Conservation (phyloP, 108 stramenopile species). For the Skeletonema costatum region DNA sequence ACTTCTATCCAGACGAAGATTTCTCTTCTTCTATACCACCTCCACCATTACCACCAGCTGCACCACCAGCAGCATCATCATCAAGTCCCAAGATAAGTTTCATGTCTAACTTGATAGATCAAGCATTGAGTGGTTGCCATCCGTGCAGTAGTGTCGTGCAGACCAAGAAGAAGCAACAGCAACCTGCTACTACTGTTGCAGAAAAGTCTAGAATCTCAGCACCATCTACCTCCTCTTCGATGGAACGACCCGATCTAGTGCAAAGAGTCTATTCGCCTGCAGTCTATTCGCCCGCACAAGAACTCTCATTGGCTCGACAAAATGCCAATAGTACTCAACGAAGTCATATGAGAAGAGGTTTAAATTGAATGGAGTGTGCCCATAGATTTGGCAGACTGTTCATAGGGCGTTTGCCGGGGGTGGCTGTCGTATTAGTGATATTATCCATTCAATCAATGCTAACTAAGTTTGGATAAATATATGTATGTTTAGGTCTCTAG, state of each 20-base stretch:
- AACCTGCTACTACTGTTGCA: not conserved
- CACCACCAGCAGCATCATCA: not conserved
- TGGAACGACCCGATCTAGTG: not conserved
- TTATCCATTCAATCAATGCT: not conserved
- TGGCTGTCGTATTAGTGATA: not conserved
- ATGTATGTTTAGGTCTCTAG: not conserved
- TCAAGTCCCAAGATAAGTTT: not conserved
- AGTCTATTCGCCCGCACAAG: not conserved
- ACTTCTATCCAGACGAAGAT: not conserved
- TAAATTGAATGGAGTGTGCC: not conserved
- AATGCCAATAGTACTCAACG: not conserved
- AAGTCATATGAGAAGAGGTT: not conserved
- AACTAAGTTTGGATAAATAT: not conserved
- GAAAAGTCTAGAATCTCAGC: not conserved
- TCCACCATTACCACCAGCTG: not conserved
- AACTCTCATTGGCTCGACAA: not conserved
- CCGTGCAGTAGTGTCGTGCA: not conserved
- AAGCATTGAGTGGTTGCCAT: not conserved
- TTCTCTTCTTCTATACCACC: not conserved
- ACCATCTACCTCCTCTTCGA: not conserved
- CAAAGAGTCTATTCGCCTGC: not conserved
- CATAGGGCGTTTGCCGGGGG: not conserved
- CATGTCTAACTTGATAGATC: not conserved
- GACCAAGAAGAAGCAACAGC: not conserved
- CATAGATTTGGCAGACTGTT: not conserved